Evolutionary conservation across 208 protist genomes (phyloP).

Genomic region (Wallacemonas sp.): DNA sequence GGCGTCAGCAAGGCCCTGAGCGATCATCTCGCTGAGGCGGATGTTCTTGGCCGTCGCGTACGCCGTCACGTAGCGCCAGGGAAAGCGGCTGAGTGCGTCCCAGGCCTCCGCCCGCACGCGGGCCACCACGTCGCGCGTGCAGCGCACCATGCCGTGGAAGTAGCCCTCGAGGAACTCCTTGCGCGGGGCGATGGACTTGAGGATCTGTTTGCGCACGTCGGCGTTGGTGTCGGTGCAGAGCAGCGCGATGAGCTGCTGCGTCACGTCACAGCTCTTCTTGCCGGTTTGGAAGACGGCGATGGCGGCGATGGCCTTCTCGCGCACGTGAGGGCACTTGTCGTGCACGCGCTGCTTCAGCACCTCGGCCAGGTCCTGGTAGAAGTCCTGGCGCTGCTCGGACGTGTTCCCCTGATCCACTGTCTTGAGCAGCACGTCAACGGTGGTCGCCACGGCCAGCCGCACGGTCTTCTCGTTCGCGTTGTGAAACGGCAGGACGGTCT

Average conservation of each 20-base stretch:
- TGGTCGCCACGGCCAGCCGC: constrained; percentile 72
- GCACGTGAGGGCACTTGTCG: constrained; percentile 73
- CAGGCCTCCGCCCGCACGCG: constrained; percentile 83
- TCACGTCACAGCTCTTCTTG: constrained; percentile 84
- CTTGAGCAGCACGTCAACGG: constrained; percentile 71
- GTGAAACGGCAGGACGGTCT: constrained; percentile 60
- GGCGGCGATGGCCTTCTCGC: constrained; percentile 66
- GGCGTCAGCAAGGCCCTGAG: constrained; percentile 59
- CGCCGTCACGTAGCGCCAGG: constrained; percentile 81
- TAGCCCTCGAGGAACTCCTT: constrained; percentile 91
- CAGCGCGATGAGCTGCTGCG: constrained; percentile 82
- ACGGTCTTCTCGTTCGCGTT: constrained; percentile 86
- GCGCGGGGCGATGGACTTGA: constrained; percentile 64
- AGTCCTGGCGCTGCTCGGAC: constrained; percentile 80
- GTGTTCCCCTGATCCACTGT: constrained; percentile 79
- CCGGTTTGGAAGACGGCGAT: constrained; percentile 83
- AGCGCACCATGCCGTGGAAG: constrained; percentile 86
- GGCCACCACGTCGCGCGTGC: constrained; percentile 70
- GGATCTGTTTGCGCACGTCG: constrained; percentile 80
- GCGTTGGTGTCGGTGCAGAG: constrained; percentile 81
- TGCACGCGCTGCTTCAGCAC: constrained; percentile 81
- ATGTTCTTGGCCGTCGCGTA: constrained; percentile 72
- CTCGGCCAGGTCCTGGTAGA: constrained; percentile 81
- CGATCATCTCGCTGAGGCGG: constrained; percentile 51
- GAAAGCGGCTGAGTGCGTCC: constrained; percentile 83